These are phyloP conservation scores for Amanita fuliginea DNA, from an alignment of 768 basidiomycete species.

Conservation along the genomic window DNA sequence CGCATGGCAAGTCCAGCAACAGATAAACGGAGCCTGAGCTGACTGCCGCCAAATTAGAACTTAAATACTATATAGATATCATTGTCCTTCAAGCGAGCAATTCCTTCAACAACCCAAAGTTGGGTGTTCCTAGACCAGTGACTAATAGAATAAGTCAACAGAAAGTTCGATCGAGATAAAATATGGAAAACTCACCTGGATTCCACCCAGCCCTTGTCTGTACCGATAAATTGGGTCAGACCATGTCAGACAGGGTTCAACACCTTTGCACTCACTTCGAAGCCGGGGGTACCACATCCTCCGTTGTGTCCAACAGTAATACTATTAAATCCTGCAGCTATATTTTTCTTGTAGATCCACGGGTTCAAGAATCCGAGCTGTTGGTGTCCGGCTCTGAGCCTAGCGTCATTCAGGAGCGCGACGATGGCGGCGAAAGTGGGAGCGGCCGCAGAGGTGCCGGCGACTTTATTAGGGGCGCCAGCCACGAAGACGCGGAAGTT, in stretches of 20 bases:
- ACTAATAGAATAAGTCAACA: slow-evolving; percentile 17
- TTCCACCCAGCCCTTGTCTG: slow-evolving; percentile 46
- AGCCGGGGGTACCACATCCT: slow-evolving; percentile 50
- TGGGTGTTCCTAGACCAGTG: slow-evolving; percentile 43
- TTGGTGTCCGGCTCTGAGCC: slow-evolving; percentile 28
- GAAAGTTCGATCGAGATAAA: neutral
- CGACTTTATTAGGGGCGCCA: slow-evolving; percentile 25
- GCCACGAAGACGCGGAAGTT: slow-evolving; percentile 35
- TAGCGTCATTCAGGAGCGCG: slow-evolving; percentile 50
- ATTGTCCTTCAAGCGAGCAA: slow-evolving; percentile 13
- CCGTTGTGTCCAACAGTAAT: slow-evolving; percentile 42
- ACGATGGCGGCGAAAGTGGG: slow-evolving; percentile 55
- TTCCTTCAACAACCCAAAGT: slow-evolving; percentile 36
- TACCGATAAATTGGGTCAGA: neutral
- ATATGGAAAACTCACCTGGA: slow-evolving; percentile 28
- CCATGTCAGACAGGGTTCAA: neutral
- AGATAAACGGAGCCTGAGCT: too few relatives aligned
- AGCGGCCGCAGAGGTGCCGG: slow-evolving; percentile 53
- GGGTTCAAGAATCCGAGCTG: slow-evolving; percentile 58
- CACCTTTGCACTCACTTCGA: slow-evolving; percentile 33
- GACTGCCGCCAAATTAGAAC: too few relatives aligned
- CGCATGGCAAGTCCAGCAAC: too few relatives aligned
- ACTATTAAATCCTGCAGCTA: slow-evolving; percentile 35
- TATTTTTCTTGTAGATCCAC: slow-evolving; percentile 35
- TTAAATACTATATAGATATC: too few relatives aligned